Base-by-base conservation (phyloP, 2,329 filamentous ascomycete species). In the Alternaria rosae region DNA sequence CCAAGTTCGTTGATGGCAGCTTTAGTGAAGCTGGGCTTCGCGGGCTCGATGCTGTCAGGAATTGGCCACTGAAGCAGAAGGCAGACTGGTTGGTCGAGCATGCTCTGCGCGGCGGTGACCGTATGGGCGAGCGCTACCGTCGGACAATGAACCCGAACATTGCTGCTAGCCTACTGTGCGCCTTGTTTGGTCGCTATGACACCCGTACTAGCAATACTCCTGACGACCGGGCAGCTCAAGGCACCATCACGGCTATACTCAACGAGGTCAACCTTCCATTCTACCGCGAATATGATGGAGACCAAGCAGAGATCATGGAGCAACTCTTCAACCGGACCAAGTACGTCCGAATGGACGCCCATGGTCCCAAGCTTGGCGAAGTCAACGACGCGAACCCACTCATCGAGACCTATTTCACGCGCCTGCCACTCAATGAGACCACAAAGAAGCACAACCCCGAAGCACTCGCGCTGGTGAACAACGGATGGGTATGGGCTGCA, bases 401-500 rank as follows among this genome's bases (percentile, higher is more conserved):
- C 26, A 92, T 97, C 66, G 95, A 99, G 82, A 86, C 91, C 0
- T 99, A 99, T 82, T 99, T 99, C 80, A 98, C 95, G 0, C 89
- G 94, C 26, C 84, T 99, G 42, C 92, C 94, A 1, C 78, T 86
- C 28, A 97, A 97, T 71, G 88, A 91, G 11, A 88, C 85, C 11
- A 97, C 95, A 0, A 85, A 88, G 64, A 89, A 92, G 73, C 91
- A 96, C 73, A 89, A 89, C 59, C 85, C 89, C 2, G 90, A 90
- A 59, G 90, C 93, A 44, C 85, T 97, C 47, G 92, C 92, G 3
- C 82, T 99, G 54, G 94, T 90, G 42, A 98, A 98, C 81, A 99
- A 99, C 75, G 95, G 95, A 44, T 99, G 95, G 95, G 94, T 99
- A 9, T 99, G 95, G 95, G 94, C 92, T 61, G 94, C 94, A 6